phyloP scores from a whole-genome alignment of 2,329 filamentous ascomycete species.

The Boeremia exigua region DNA sequence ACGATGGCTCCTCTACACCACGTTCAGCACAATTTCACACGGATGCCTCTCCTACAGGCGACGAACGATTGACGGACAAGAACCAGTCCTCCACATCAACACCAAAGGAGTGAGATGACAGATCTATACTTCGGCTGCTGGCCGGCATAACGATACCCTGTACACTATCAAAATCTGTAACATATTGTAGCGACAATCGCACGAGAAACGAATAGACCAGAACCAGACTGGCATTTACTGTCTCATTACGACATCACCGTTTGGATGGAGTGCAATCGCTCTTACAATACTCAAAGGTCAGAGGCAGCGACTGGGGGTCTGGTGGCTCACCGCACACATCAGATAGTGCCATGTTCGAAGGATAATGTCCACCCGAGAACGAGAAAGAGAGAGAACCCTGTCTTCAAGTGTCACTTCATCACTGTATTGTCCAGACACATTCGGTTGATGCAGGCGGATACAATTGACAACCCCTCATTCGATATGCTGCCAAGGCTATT shows the following conservation, averaged over 20 bases:
- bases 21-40: constrained; percentile 44
- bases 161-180: constrained; percentile 16
- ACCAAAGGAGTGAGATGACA: constrained; percentile 15
- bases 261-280: not conserved
- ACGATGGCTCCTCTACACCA: constrained; percentile 63
- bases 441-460: not conserved
- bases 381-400: not conserved
- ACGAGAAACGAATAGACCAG: constrained; percentile 7
- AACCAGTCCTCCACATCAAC: constrained; percentile 23
- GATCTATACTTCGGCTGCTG: constrained; percentile 1
- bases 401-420: not conserved
- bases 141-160: constrained; percentile 14
- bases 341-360: too few species aligned
- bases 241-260: not conserved
- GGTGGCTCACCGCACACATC: not conserved
- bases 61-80: constrained; percentile 27
- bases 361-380: too few species aligned
- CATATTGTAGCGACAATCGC: constrained; percentile 5
- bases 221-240: not conserved
- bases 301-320: not conserved
- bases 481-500: not conserved
- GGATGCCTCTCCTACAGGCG: constrained; percentile 34
- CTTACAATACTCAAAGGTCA: not conserved
- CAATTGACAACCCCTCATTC: not conserved
- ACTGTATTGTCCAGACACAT: not conserved